These are phyloP conservation scores for Kazachstania psychrophila DNA, from an alignment of 805 yeast species.

Conservation along the genomic window DNA sequence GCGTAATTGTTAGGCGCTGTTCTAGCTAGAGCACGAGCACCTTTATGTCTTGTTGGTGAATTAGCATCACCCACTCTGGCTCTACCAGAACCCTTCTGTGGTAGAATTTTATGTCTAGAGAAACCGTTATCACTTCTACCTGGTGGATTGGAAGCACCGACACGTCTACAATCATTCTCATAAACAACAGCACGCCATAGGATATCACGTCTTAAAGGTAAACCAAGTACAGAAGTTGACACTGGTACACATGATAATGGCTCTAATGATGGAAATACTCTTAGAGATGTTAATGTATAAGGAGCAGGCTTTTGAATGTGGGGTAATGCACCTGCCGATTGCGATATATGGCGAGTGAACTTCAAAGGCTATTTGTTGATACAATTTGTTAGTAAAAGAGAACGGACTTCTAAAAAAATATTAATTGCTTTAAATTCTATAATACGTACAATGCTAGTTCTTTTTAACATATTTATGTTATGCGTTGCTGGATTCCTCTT, in stretches of 20 bases:
- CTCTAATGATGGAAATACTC: slow-evolving; percentile 84
- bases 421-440: too few species aligned
- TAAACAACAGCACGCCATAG: slow-evolving; percentile 90
- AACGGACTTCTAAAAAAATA: too few species aligned
- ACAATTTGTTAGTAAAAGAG: too few species aligned
- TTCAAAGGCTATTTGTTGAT: background rate
- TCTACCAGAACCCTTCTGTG: slow-evolving; percentile 89
- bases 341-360: background rate
- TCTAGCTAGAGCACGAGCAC: slow-evolving; percentile 83
- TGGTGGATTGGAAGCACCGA: slow-evolving; percentile 79
- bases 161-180: slow-evolving; percentile 84
- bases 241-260: slow-evolving; percentile 74
- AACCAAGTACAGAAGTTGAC: slow-evolving; percentile 56
- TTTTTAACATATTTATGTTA: too few species aligned
- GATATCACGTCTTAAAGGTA: slow-evolving; percentile 79
- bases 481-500: too few species aligned
- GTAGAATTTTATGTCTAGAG: slow-evolving; percentile 70
- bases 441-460: too few species aligned
- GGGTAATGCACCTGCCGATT: slow-evolving; percentile 3
- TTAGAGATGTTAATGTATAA: slow-evolving; percentile 65
- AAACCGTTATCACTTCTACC: slow-evolving; percentile 81
- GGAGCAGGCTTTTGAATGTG: slow-evolving; percentile 45
- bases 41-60: slow-evolving; percentile 84
- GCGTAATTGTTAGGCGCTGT: slow-evolving; percentile 85
- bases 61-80: slow-evolving; percentile 96